Evolutionary conservation across 78 protist genomes (phyloP), one percentile per base, ranked within the genome.

Genomic region (Polysphondylium violaceum): DNA sequence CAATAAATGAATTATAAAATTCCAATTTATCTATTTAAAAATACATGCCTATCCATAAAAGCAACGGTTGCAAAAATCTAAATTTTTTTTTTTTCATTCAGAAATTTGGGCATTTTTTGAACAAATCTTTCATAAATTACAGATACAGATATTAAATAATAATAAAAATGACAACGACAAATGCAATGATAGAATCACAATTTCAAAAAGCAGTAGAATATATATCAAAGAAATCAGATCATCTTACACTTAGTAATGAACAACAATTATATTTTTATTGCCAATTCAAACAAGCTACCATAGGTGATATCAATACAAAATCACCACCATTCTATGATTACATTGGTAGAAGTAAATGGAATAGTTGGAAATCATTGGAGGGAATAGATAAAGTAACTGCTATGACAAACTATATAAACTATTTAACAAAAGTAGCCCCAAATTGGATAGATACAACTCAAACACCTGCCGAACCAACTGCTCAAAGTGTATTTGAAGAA

Each of bases 321-420:
- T 43, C 61, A 69, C 90, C 90, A 27, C 44, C 73, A 25, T 83
- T 83, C 31, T 83, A 35, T 69, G 90, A 83, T 35, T 83, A 55
- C 40, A 65, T 83, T 56, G 90, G 78, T 36, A 83, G 58, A 58
- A 19, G 79, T 17, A 83, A 83, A 58, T 83, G 90, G 90, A 58
- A 38, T 58, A 69, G 79, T 69, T 83, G 90, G 90, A 40, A 40
- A 25, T 41, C 50, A 21, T 43, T 67, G n/a, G 63, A 63, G 21
- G 78, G 63, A 21, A 44, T 83, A 29, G 59, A 31, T 58, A 83
- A 83, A 69, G 55, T 55, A 43, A 64, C 31, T 40, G 67, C 90
- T 43, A 83, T 69, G 77, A 83, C 38, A 27, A 58, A 73, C n/a
- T 83, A 83, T 83, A 83, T 83, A 3, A 58, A 29, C 19, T 19